Evolutionary conservation across 2,329 filamentous ascomycete species (phyloP), one percentile per base, ranked within the genome.

Genomic region (Aschersonia sp.): DNA sequence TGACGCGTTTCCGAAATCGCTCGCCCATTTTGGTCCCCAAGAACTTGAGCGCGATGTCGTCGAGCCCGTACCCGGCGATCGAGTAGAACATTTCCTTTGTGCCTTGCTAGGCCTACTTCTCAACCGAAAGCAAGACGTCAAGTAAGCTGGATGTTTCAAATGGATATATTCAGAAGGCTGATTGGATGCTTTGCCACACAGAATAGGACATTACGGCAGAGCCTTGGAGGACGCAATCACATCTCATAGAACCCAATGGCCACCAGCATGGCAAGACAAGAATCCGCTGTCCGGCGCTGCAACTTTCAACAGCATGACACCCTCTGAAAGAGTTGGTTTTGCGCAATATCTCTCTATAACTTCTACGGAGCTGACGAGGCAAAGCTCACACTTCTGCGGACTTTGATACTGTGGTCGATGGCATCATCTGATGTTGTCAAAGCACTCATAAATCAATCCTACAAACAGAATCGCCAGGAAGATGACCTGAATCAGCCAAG

Each of bases 91-190:
- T 56, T 80, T 98, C 50, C 73, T 98, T 30, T 98, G 94, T 71
- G 89, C 89, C 52, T 68, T 98, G 54, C 72, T 98, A 43, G 83
- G 85, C 32, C 73, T 98, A 57, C 78, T 96, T 48, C 74, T 98
- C 59, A 98, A 98, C 66, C 83, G 92, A 65, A 97, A 98, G 73
- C 95, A 98, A 64, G 89, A 95, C 68, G 86, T 97, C 62, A 95
- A 98, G 92, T 97, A 78, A 67, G 88, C 53, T 53, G n/a, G 42
- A 28, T 5, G 55, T 51, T 49, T 38, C 35, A 2, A 38, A 7
- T 7, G 12, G 35, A 38, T 38, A 12, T 38, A 12, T 7, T 7
- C 6, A 38, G 35, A 38, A 38, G 7, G 35, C 35, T 38, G 35
- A 38, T 12, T 7, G 35, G 35, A n/a, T 28, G 10, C 40, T n/a